These are phyloP conservation scores for Rickenella mellea DNA, from an alignment of 768 basidiomycete genomes.

Conservation along the genomic window DNA sequence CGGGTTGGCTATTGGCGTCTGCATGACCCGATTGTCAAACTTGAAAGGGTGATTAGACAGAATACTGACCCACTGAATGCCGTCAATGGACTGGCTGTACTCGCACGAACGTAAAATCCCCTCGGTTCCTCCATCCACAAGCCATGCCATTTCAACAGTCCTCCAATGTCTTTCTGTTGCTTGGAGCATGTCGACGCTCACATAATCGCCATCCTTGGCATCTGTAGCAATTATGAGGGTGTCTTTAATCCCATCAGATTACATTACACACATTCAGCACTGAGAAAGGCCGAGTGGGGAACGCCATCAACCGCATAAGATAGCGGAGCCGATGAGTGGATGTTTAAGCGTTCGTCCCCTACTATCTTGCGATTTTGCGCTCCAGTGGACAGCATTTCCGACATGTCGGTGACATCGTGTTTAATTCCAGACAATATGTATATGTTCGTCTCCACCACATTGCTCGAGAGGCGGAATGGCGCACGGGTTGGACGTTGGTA, in stretches of 20 bases:
- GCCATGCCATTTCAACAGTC: constrained; percentile 22
- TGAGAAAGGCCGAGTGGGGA: constrained; percentile 40
- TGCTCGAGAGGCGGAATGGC: too few relatives aligned
- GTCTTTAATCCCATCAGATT: neutral
- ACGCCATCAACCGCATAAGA: constrained; percentile 50
- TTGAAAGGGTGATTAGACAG: too few relatives aligned
- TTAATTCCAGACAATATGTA: constrained; percentile 25
- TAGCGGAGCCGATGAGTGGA: constrained; percentile 36
- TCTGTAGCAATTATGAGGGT: constrained; percentile 5
- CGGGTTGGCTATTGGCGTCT: too few relatives aligned
- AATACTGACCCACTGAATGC: constrained; percentile 23
- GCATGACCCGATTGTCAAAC: constrained; percentile 3
- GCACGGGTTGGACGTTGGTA: too few relatives aligned
- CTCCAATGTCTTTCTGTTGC: constrained; percentile 9
- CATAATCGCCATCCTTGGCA: constrained; percentile 25
- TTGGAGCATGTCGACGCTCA: constrained; percentile 28
- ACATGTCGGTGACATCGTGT: constrained; percentile 11
- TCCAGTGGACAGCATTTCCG: constrained; percentile 33
- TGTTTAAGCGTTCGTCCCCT: constrained; percentile 20
- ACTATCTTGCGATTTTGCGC: constrained; percentile 22
- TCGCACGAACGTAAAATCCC: constrained; percentile 18
- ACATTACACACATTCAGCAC: constrained; percentile 30
- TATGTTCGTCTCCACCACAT: constrained; percentile 45
- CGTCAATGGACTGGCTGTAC: constrained; percentile 22
- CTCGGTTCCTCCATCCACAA: constrained; percentile 26